Conservation (phyloP, 768 basidiomycete genomes). For the Mycena belliarum region DNA sequence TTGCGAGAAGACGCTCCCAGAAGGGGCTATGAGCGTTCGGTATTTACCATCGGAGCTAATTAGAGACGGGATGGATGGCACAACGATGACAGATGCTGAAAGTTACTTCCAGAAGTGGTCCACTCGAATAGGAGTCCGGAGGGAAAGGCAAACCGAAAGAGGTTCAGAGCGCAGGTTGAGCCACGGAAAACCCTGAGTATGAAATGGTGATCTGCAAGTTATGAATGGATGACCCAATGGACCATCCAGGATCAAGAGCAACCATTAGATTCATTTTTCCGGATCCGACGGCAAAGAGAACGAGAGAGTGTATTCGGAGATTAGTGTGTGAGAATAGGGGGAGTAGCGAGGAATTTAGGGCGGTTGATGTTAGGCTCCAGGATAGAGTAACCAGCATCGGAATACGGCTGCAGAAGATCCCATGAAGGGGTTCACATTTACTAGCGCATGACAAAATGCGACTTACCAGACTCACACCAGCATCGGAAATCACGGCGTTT, state of each 20-base stretch:
- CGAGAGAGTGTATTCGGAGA: background rate
- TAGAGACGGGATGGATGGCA: background rate
- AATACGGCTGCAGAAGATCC: too few species aligned
- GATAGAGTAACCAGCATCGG: background rate
- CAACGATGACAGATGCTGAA: background rate
- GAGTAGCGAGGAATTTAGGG: background rate
- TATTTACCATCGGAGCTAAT: constrained; percentile 8
- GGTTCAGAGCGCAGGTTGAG: background rate
- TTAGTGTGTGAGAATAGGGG: constrained; percentile 6
- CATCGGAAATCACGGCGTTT: constrained; percentile 18
- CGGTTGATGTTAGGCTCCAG: background rate
- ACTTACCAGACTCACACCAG: constrained; percentile 8
- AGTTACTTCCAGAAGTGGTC: constrained; percentile 9
- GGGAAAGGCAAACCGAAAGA: background rate
- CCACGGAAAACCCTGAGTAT: constrained; percentile 3
- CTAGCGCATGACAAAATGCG: background rate
- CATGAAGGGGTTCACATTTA: too few species aligned
- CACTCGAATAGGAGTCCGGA: constrained; percentile 8
- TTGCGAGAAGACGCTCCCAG: constrained; percentile 1
- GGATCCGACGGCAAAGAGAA: constrained; percentile 2
- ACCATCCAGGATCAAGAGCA: background rate
- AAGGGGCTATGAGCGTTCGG: constrained; percentile 13
- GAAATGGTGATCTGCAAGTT: constrained; percentile 5
- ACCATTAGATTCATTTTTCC: constrained; percentile 3
- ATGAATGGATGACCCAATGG: background rate